Evolutionary conservation across 1,139 yeast genomes (phyloP).

Genomic region (Pichia kudriavzevii): DNA sequence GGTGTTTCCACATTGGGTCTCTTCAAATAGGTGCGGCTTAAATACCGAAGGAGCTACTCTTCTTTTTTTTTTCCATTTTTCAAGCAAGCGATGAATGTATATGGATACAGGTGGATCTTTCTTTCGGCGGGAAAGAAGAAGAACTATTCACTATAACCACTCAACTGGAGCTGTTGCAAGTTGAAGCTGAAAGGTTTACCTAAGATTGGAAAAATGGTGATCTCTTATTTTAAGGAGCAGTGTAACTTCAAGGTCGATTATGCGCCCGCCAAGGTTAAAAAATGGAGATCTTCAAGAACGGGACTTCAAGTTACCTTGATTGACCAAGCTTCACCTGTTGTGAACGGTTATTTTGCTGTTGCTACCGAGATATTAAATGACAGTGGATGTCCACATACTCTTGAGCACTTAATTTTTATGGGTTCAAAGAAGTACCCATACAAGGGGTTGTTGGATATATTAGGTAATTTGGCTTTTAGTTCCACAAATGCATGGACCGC

Average conservation of each 20-base stretch:
- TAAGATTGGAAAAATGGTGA: constrained; percentile 10
- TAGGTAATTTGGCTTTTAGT: constrained; percentile 81
- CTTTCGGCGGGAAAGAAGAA: too few species aligned
- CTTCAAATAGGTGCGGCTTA: too few species aligned
- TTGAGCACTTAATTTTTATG: constrained; percentile 92
- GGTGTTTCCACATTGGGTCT: too few species aligned
- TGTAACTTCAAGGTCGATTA: constrained; percentile 51
- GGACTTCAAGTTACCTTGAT: constrained; percentile 77
- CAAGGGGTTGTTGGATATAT: constrained; percentile 80
- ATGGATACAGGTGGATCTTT: too few species aligned
- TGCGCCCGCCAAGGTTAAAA: constrained; percentile 56
- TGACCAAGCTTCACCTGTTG: constrained; percentile 80
- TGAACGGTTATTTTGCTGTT: constrained; percentile 88
- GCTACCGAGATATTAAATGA: constrained; percentile 86
- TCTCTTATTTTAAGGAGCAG: constrained; percentile 35
- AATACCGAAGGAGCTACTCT: too few species aligned
- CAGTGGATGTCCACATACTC: constrained; percentile 91
- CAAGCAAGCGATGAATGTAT: too few species aligned
- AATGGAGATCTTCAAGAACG: constrained; percentile 70
- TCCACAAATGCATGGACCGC: constrained; percentile 97
- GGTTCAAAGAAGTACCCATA: constrained; percentile 87
- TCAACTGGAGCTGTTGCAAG: too few species aligned
- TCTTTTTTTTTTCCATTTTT: too few species aligned
- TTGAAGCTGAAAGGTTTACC: neutral
- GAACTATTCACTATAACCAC: too few species aligned